Evolutionary conservation across 495 filamentous ascomycete genomes (phyloP).

Genomic region (Aspergillus steynii): DNA sequence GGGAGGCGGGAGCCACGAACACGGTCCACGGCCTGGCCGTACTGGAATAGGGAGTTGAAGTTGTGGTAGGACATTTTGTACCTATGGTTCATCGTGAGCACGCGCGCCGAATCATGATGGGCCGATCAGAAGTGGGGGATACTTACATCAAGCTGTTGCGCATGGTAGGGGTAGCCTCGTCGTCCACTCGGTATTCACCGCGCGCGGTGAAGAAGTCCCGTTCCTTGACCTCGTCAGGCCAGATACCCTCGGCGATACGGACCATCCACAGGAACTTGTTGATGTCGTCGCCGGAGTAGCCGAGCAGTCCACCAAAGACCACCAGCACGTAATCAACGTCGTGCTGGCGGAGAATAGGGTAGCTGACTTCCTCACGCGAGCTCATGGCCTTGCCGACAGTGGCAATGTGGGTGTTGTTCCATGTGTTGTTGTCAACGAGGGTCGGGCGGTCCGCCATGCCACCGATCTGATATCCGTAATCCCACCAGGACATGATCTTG

Average conservation of each 20-base stretch:
- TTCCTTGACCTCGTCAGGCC: slow-evolving; percentile 98
- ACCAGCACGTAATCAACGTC: slow-evolving; percentile 98
- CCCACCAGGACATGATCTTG: slow-evolving; percentile 99
- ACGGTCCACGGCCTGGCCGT: slow-evolving; percentile 87
- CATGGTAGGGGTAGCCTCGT: slow-evolving; percentile 94
- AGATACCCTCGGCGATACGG: slow-evolving; percentile 97
- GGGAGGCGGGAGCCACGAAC: slow-evolving; percentile 84
- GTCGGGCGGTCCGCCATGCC: slow-evolving; percentile 99
- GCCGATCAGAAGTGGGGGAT: slow-evolving; percentile 4
- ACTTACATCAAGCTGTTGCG: slow-evolving; percentile 97
- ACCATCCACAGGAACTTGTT: slow-evolving; percentile 99
- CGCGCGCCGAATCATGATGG: neutral
- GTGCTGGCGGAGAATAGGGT: slow-evolving; percentile 96
- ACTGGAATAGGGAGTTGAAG: slow-evolving; percentile 87
- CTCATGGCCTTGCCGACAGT: slow-evolving; percentile 99
- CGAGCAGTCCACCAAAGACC: slow-evolving; percentile 93
- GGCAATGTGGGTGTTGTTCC: slow-evolving; percentile 99
- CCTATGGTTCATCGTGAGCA: slow-evolving; percentile 56
- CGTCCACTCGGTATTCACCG: slow-evolving; percentile 95
- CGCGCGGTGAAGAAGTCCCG: slow-evolving; percentile 93
- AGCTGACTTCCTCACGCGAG: slow-evolving; percentile 95
- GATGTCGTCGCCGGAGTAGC: slow-evolving; percentile 99
- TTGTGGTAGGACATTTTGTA: slow-evolving; percentile 99
- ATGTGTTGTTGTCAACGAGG: slow-evolving; percentile 98
- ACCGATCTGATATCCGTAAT: slow-evolving; percentile 99